Evolutionary conservation across 2,329 filamentous ascomycete species (phyloP), one percentile per base, ranked within the genome.

Genomic region (Cryphonectria japonica): DNA sequence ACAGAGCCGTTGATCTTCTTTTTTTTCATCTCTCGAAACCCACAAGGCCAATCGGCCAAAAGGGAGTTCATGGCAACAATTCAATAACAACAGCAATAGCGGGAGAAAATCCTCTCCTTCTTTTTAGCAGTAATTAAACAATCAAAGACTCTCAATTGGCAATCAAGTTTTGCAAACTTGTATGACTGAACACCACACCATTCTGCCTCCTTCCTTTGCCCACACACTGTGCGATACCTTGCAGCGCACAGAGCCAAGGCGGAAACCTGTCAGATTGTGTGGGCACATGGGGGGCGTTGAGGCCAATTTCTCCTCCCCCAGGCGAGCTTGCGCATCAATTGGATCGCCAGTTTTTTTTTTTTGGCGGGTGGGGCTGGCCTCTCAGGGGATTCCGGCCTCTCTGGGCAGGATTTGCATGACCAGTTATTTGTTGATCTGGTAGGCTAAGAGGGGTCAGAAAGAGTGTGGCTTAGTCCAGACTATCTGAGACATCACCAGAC

Each of bases 401-500:
- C 22, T 19, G 57, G 57, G 37, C n/a, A 39, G 16, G 22, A 63
- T 63, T 29, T 41, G 61, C 39, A 37, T 63, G 61, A 46, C 61
- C 29, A 46, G 61, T 32, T 32, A 29, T 26, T 26, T n/a, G 16
- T 5, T 61, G 19, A 34, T 50, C 22, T 50, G 46, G 46, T 50
- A 61, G 32, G 59, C 34, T 29, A n/a, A 64, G 7, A 66, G 16
- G 32, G 63, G 50, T 22, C 50, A 11, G 16, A 14, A 43, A 43
- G 26, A 54, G 46, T 54, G 39, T 46, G 52, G 57, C 65, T 66
- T 50, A 66, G 65, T 66, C n/a, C 41, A 68, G 66, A 37, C 41
- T 37, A 68, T 26, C 11, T 62, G 66, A 63, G n/a, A 65, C 41
- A 46, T 65, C n/a, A 50, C 41, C 41, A 46, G 66, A 86, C 79